Evolutionary conservation across 768 basidiomycete species (phyloP), one percentile per base, ranked within the genome.

Genomic region (Russula abietina): DNA sequence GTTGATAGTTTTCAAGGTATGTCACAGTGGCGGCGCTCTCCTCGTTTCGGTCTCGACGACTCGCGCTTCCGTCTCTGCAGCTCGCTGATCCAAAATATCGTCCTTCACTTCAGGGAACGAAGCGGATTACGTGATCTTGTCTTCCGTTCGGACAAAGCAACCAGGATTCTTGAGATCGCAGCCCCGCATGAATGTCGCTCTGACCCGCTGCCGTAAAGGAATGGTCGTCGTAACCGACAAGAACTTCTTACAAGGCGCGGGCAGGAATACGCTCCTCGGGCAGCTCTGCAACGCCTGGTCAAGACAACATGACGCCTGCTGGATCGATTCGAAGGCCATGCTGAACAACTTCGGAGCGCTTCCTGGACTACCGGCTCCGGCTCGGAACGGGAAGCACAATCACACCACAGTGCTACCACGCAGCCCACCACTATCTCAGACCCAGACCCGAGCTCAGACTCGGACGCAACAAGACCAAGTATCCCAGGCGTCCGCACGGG

Each of bases 141-240:
- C 82, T 4, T 73, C 78, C n/a, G 81, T 83, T 6, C 75, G 83
- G 28, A 79, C 82, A 0, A 66, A 68, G 3, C 51, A 58, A 14
- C 72, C 77, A 4, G 83, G 83, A 0, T 85, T 85, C 70, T 71
- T 84, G 28, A 68, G 69, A 5, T 77, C 77, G 1, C 49, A 65
- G 28, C 74, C 79, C 19, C 75, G 83, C 39, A 75, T 80, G 72
- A 84, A 84, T 63, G 83, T 58, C 12, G 60, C 52, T 3, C 65
- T 70, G 32, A 67, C 83, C 12, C 72, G 83, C 22, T 82, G 80
- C 68, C 69, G 72, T 57, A 71, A 67, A 43, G 82, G 80, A 0
- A 78, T 83, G 70, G 72, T 81, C 16, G 70, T 85, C 48, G 77
- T 82, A 22, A 75, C 81, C 0, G 77, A 73, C 63, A 75, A 75